Evolutionary conservation across 345 rosid genomes (phyloP).

Genomic region (Tarenaya hassleriana): DNA sequence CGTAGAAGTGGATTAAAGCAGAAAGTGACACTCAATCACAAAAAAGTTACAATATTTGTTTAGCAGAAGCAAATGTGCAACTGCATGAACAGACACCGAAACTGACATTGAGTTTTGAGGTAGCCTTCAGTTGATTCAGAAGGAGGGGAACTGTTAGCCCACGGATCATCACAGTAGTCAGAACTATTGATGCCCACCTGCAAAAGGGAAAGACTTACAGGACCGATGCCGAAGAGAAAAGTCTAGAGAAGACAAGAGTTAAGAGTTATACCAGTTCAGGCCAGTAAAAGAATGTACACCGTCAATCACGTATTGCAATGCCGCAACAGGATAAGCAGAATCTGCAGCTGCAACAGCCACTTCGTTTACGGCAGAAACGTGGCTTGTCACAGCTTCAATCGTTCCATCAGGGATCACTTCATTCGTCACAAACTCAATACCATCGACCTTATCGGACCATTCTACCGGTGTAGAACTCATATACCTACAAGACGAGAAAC

Average conservation of each 20-base stretch:
- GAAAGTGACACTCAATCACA: neutral
- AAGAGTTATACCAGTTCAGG: slow-evolving; percentile 37
- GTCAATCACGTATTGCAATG: no score
- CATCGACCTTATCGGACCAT: slow-evolving; percentile 16
- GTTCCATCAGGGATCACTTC: no score
- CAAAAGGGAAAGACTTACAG: neutral
- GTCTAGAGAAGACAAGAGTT: neutral
- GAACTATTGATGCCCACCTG: slow-evolving; percentile 31
- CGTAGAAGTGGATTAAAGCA: neutral
- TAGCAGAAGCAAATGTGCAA: slow-evolving; percentile 4
- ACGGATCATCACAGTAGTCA: slow-evolving; percentile 26
- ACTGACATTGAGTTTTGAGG: no score
- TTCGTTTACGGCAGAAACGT: slow-evolving; percentile 31
- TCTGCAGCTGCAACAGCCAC: slow-evolving; percentile 55
- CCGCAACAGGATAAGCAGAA: no score
- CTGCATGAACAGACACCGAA: no score
- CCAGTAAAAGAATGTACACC: no score
- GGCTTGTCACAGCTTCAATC: slow-evolving; percentile 27
- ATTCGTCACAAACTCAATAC: no score
- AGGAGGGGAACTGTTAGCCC: slow-evolving; percentile 24
- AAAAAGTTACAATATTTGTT: neutral
- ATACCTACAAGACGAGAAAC: slow-evolving; percentile 18
- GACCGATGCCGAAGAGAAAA: neutral
- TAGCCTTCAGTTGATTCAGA: no score
- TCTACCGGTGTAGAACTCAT: slow-evolving; percentile 19